These are phyloP conservation scores for Clitoria ternatea DNA, from an alignment of 306 rosid species.

Conservation along the genomic window DNA sequence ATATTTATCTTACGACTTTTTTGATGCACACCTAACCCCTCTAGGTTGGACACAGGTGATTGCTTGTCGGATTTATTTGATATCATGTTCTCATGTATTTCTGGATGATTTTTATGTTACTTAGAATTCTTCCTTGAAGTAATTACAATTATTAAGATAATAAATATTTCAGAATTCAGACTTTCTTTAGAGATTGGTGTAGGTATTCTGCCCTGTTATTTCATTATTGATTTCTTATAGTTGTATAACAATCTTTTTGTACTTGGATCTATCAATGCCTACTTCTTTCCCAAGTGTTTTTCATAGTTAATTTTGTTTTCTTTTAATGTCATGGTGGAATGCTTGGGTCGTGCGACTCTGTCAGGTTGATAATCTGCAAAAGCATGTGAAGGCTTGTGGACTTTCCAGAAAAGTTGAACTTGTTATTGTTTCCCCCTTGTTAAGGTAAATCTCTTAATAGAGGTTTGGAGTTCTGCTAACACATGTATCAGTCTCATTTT, in stretches of 20 bases:
- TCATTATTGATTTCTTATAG: constrained; percentile 3
- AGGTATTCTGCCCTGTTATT: neutral
- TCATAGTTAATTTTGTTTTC: neutral
- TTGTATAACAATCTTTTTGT: neutral
- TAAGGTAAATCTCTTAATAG: constrained; percentile 49
- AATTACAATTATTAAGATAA: constrained; percentile 1
- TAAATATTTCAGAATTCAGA: neutral
- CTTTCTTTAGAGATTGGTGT: neutral
- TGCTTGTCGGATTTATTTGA: neutral
- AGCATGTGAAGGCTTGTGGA: constrained; percentile 64
- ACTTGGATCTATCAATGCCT: neutral
- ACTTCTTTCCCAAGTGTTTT: constrained; percentile 8
- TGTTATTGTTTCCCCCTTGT: constrained; percentile 72
- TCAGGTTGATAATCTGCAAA: constrained; percentile 70
- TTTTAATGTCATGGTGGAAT: neutral
- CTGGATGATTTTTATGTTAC: neutral
- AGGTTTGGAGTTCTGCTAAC: neutral
- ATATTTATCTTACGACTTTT: constrained; percentile 50
- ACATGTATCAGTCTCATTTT: neutral
- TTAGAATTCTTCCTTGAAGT: neutral
- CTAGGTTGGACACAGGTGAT: constrained; percentile 90
- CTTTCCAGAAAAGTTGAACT: constrained; percentile 58
- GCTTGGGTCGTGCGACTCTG: neutral
- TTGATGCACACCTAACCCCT: constrained; percentile 76
- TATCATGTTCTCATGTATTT: constrained; percentile 2